Conservation (phyloP, 139 green algal species). For the Chlamydomonas sp. region DNA sequence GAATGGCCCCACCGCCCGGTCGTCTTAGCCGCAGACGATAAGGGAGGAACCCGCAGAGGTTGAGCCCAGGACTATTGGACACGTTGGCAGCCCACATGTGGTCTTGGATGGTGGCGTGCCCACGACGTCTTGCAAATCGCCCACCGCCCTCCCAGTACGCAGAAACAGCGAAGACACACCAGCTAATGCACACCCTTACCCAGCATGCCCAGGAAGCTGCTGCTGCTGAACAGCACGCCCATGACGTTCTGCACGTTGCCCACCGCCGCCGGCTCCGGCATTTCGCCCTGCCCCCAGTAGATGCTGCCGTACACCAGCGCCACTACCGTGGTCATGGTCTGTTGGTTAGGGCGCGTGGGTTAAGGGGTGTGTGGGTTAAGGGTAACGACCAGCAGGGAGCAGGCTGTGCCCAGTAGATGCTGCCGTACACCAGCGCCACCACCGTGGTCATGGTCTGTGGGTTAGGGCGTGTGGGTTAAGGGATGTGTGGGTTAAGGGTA, state of each 20-base stretch:
- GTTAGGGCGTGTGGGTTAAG: too few species aligned
- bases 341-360: too few species aligned
- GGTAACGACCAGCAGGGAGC: not conserved
- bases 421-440: conserved; percentile 40
- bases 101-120: too few species aligned
- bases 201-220: conserved; percentile 50
- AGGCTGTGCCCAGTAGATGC: conserved; percentile 29
- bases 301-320: conserved; percentile 45
- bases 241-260: conserved; percentile 65
- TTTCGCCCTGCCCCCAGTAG: conserved; percentile 32
- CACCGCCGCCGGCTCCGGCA: not conserved
- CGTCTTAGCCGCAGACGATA: too few species aligned
- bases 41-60: too few species aligned
- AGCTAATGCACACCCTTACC: conserved; percentile 4
- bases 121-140: not conserved
- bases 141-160: not conserved
- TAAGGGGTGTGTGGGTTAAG: too few species aligned
- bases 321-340: not conserved
- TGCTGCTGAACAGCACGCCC: conserved; percentile 67
- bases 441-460: not conserved
- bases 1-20: too few species aligned
- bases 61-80: too few species aligned
- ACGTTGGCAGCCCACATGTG: too few species aligned
- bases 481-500: too few species aligned
- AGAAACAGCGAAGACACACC: conserved; percentile 4